Conservation (phyloP, 2,329 filamentous ascomycete genomes). For the Onygena corvina region DNA sequence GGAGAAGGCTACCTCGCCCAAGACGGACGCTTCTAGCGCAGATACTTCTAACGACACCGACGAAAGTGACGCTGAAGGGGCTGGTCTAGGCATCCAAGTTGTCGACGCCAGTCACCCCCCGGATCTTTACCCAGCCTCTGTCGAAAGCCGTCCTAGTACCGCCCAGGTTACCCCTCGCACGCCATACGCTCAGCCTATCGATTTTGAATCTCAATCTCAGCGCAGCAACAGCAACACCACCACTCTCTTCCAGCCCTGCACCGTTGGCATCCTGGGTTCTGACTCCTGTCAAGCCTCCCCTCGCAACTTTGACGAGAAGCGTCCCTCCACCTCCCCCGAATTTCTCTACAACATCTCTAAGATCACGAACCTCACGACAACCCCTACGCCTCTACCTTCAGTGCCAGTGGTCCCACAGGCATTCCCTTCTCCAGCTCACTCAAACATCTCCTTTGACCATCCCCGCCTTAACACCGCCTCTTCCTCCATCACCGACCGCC, state of each 20-base stretch:
- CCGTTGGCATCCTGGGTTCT: constrained; percentile 22
- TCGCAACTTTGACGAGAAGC: constrained; percentile 27
- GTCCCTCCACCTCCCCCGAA: constrained; percentile 33
- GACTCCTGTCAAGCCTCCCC: constrained; percentile 26
- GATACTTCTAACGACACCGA: neutral
- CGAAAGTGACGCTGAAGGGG: constrained; percentile 3
- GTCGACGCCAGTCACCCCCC: constrained; percentile 12
- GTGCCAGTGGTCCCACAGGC: constrained; percentile 31
- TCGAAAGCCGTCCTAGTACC: constrained; percentile 10
- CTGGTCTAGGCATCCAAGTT: constrained; percentile 16
- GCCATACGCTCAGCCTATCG: constrained; percentile 9
- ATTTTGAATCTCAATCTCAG: constrained; percentile 4
- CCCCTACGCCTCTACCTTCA: constrained; percentile 19
- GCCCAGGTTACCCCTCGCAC: constrained; percentile 12
- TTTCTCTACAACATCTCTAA: constrained; percentile 30
- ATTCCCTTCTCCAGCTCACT: constrained; percentile 36
- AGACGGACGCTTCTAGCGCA: neutral
- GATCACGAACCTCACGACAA: constrained; percentile 29
- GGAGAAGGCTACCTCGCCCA: neutral
- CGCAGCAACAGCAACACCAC: constrained; percentile 2
- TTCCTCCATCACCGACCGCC: constrained; percentile 32
- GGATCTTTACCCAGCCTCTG: constrained; percentile 3
- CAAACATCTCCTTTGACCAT: constrained; percentile 31
- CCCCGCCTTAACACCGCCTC: constrained; percentile 32
- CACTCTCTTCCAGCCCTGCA: constrained; percentile 16